Base-by-base conservation (phyloP, 768 basidiomycete species). In the Kwoniella sp. region DNA sequence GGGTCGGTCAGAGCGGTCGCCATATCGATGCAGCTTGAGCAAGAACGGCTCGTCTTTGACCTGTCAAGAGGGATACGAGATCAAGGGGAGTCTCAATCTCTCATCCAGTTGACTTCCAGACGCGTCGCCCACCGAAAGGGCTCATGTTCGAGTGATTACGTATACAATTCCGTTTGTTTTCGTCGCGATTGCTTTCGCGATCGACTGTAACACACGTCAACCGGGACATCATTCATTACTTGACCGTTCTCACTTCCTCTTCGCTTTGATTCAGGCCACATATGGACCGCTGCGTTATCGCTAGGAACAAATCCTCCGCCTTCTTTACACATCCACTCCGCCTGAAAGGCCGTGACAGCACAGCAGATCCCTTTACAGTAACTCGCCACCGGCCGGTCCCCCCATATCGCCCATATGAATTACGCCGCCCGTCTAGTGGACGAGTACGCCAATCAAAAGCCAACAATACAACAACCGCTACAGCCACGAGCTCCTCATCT, bases 351-450 rank as follows among this genome's bases (percentile, higher is more conserved):
- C n/a, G n/a, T n/a, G n/a, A n/a, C n/a, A n/a, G n/a, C n/a, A n/a
- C n/a, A n/a, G n/a, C n/a, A n/a, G n/a, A n/a, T n/a, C n/a, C n/a
- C n/a, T n/a, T n/a, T n/a, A n/a, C n/a, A n/a, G n/a, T n/a, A n/a
- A n/a, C n/a, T 9, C 38, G 50, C 26, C 44, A 46, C 36, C 41
- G 15, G n/a, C n/a, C n/a, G n/a, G n/a, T n/a, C n/a, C 17, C 27
- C 46, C 27, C 26, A 46, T 42, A 23, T 15, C 47, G 20, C 25
- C 12, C 31, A 31, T n/a, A 70, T 70, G 69, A 56, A 52, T 44
- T 62, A 67, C 23, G 65, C 70, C 7, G 45, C 53, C 22, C 68
- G 61, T 46, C 59, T 73, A 12, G 31, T 73, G 28, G 62, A 69
- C 28, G 34, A 56, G 17, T 62, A 63, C 59, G 67, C 65, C 37